Evolutionary conservation across 2,329 filamentous ascomycete species (phyloP), one percentile per base, ranked within the genome.

Genomic region (Fusarium sp.): DNA sequence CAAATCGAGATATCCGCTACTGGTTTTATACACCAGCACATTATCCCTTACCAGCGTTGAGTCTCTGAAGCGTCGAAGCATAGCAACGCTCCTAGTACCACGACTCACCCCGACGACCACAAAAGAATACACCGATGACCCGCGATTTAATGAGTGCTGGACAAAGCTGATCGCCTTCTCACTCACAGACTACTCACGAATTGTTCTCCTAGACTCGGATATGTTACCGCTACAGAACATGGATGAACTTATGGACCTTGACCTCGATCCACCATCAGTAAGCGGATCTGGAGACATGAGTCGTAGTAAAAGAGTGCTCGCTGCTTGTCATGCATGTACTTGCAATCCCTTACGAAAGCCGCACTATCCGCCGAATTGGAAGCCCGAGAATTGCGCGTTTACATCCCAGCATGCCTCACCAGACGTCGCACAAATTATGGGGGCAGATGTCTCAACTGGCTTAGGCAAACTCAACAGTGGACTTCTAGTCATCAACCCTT

Each of bases 301-400:
- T 9, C 2, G 20, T 0, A 44, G 65, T 9, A 55, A 55, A 22
- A 64, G 45, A 4, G 65, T 73, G 0, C 73, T 73, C 61, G 70
- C 70, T 22, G 70, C 70, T 1, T 66, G 65, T 0, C 70, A 73
- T n/a, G 70, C 70, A 0, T 73, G 70, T 4, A 64, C 67, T 11
- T 73, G 70, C 7, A 73, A 73, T 8, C 70, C 70, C 0, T 12
- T 73, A 0, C 57, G 48, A 8, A 66, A 13, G 7, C 44, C 59
- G 1, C 70, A 73, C 22, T 73, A 73, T 28, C 70, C 70, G 4
- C 5, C 38, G 1, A 14, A 70, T 0, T 73, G 70, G 70, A 50
- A 50, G 11, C 70, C 70, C 0, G 44, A 20, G 8, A 73, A 73
- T 28, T 72, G 69, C 5, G 50, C 70, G 3, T 58, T 70, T 2